These are phyloP conservation scores for Sporothrix luriei DNA, from an alignment of 2,329 filamentous ascomycete genomes.

Conservation along the genomic window DNA sequence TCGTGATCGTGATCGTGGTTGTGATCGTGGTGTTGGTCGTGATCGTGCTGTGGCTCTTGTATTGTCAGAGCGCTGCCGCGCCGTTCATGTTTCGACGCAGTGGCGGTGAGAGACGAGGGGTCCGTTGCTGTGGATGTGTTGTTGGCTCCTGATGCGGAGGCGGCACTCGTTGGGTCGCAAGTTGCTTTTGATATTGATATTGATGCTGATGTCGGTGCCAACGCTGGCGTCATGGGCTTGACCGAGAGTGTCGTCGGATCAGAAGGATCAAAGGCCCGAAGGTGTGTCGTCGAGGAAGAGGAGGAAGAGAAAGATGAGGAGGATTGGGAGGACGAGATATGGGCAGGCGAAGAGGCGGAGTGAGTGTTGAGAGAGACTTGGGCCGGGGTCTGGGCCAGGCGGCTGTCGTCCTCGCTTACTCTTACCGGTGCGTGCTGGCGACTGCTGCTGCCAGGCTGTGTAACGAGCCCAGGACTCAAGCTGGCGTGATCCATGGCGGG, in stretches of 20 bases:
- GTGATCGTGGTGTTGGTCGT: neutral
- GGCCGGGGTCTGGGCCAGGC: neutral
- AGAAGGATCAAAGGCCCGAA: conserved; percentile 31
- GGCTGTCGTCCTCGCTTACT: conserved; percentile 22
- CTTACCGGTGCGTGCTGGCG: conserved; percentile 25
- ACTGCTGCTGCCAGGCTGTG: conserved; percentile 23
- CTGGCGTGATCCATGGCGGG: conserved; percentile 35
- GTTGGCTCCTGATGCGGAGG: neutral
- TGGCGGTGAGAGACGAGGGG: conserved; percentile 3
- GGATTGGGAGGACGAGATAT: conserved; percentile 24
- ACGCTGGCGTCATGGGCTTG: conserved; percentile 16
- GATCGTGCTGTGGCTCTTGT: neutral
- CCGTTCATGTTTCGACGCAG: conserved; percentile 13
- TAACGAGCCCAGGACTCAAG: conserved; percentile 28
- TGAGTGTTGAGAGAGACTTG: neutral
- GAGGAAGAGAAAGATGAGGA: conserved; percentile 24
- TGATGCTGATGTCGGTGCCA: neutral
- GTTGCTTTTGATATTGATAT: neutral
- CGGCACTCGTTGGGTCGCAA: neutral
- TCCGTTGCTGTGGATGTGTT: conserved; percentile 10
- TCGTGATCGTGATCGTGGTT: neutral
- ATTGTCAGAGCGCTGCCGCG: conserved; percentile 24
- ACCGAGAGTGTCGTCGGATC: conserved; percentile 32
- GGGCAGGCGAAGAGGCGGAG: conserved; percentile 3
- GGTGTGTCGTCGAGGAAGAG: conserved; percentile 26